phyloP scores from a whole-genome alignment of 306 rosid genomes.

The Malus fusca region DNA sequence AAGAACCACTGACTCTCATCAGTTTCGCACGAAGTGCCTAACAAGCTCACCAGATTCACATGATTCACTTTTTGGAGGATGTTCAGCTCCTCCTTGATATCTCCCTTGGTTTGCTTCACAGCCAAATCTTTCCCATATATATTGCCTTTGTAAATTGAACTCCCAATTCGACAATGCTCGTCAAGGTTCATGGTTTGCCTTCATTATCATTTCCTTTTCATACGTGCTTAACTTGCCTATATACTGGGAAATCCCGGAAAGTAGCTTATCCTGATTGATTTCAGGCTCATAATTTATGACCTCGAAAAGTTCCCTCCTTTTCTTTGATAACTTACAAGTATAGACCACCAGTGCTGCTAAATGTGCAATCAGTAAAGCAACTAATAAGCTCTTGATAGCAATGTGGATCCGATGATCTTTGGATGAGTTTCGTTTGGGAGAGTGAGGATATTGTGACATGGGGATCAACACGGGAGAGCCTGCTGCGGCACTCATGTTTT shows the following conservation, averaged over 20 bases:
- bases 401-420: conserved; percentile 16
- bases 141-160: conserved; percentile 52
- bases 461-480: conserved; percentile 49
- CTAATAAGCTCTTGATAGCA: conserved; percentile 25
- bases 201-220: conserved; percentile 39
- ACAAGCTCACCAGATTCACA: conserved; percentile 55
- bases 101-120: conserved; percentile 40
- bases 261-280: conserved; percentile 29
- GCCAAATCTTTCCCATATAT: conserved; percentile 43
- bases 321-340: conserved; percentile 23
- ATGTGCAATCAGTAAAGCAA: conserved; percentile 20
- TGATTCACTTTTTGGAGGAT: conserved; percentile 69
- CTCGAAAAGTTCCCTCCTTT: conserved; percentile 18
- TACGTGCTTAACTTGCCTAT: conserved; percentile 49
- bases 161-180: conserved; percentile 42
- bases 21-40: conserved; percentile 40
- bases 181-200: conserved; percentile 46
- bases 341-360: conserved; percentile 14
- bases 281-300: neutral
- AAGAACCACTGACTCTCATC: conserved; percentile 35
- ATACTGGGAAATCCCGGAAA: conserved; percentile 54
- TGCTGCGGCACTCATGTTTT: conserved; percentile 21
- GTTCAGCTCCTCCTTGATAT: conserved; percentile 46
- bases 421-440: conserved; percentile 3
- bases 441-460: conserved; percentile 19